A percentile compares a stretch with the other conserved stretches of the same genome.
phyloP scores from a whole-genome alignment of 1,284 basidiomycete species.

The Boletellus deceptivus region DNA sequence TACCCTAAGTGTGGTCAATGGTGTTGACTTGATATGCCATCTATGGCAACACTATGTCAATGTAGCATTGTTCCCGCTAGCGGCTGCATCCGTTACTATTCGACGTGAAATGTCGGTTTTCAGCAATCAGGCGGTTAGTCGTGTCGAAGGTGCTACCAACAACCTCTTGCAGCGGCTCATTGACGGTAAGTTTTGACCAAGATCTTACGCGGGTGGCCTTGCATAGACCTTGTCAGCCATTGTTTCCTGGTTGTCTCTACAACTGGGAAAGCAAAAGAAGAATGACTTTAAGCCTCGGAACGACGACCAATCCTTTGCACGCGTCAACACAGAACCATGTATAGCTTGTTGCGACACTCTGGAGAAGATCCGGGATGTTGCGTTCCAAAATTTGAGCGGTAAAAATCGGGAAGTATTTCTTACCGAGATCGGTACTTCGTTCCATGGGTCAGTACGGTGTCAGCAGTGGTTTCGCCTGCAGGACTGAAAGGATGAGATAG shows the following conservation, averaged over 20 bases:
- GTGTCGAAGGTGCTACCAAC: conserved; percentile 88
- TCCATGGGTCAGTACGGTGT: conserved; percentile 69
- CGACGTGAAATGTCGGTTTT: conserved; percentile 93
- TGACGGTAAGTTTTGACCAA: conserved; percentile 59
- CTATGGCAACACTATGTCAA: conserved; percentile 97
- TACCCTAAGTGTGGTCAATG: conserved; percentile 63
- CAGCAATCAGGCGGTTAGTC: conserved; percentile 86
- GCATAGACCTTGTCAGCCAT: conserved; percentile 45
- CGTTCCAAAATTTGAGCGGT: conserved; percentile 76
- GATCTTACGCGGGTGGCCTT: neutral
- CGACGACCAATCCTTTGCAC: conserved; percentile 91
- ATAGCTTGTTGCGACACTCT: conserved; percentile 84
- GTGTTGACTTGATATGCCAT: conserved; percentile 88
- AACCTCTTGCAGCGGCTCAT: conserved; percentile 78
- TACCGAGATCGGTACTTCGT: conserved; percentile 91
- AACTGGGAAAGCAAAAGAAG: conserved; percentile 91
- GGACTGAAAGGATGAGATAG: conserved; percentile 41
- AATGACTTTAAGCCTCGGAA: conserved; percentile 97
- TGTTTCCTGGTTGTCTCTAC: conserved; percentile 64
- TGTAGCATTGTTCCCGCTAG: conserved; percentile 87
- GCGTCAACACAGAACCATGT: conserved; percentile 96
- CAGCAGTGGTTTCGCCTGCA: neutral
- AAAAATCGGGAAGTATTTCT: conserved; percentile 92
- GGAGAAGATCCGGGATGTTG: conserved; percentile 75
- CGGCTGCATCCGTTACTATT: conserved; percentile 81